Conservation (phyloP, 768 basidiomycete species). For the Symmetrospora coprosmae region DNA sequence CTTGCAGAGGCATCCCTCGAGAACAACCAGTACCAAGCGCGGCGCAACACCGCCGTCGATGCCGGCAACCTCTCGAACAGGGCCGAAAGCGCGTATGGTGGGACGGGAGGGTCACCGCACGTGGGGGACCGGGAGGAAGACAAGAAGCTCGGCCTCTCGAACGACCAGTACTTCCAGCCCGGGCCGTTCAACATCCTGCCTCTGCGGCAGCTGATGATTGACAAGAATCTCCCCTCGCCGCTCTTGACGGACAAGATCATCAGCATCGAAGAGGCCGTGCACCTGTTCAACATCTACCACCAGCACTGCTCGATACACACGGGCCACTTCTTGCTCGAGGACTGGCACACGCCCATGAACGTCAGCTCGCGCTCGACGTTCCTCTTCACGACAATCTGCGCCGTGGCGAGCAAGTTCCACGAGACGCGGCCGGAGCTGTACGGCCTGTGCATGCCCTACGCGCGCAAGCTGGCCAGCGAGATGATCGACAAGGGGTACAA, state of each 20-base stretch:
- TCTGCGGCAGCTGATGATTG: slow-evolving; percentile 31
- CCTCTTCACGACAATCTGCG: slow-evolving; percentile 71
- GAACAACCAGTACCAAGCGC: slow-evolving; percentile 2
- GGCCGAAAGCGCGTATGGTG: too few relatives aligned
- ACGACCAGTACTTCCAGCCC: slow-evolving; percentile 30
- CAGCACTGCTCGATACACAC: slow-evolving; percentile 33
- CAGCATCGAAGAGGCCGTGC: slow-evolving; percentile 58
- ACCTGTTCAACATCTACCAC: slow-evolving; percentile 59
- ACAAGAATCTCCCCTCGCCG: slow-evolving; percentile 30
- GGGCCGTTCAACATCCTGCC: slow-evolving; percentile 32
- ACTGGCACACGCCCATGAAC: slow-evolving; percentile 84
- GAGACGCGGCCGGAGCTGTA: slow-evolving; percentile 36
- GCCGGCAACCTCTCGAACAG: too few relatives aligned
- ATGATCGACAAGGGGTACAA: slow-evolving; percentile 78
- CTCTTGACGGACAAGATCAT: slow-evolving; percentile 30
- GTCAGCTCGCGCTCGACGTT: slow-evolving; percentile 92
- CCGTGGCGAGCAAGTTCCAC: slow-evolving; percentile 87
- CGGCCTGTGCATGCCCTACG: slow-evolving; percentile 14
- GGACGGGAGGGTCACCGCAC: too few relatives aligned
- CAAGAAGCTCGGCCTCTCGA: slow-evolving; percentile 28
- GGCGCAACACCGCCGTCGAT: background rate
- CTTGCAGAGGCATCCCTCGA: slow-evolving; percentile 13
- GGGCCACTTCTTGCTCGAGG: slow-evolving; percentile 62
- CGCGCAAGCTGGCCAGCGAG: slow-evolving; percentile 34
- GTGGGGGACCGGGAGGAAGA: background rate